A percentile compares a stretch with the other conserved stretches of the same genome.
These are phyloP conservation scores for Cryomyces minteri DNA, from an alignment of 495 filamentous ascomycete species.

Conservation along the genomic window DNA sequence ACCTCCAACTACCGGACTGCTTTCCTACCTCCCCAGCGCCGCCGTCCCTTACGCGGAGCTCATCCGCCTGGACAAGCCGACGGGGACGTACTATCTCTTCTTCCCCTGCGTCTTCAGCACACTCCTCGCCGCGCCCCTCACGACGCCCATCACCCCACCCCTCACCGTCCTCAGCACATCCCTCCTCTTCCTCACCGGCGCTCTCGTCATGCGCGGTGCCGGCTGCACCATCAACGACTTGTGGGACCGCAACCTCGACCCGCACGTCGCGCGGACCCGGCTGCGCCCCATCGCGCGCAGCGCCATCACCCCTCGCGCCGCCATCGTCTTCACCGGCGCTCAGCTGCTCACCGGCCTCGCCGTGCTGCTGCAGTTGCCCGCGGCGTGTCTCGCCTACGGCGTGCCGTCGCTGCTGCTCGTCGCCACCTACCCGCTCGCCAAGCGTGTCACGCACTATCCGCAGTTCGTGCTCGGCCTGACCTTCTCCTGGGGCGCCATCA, in stretches of 20 bases:
- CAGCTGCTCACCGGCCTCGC: conserved; percentile 69
- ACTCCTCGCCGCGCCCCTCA: conserved; percentile 41
- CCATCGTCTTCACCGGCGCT: conserved; percentile 61
- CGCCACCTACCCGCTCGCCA: conserved; percentile 72
- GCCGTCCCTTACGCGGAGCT: conserved; percentile 91
- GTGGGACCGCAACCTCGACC: conserved; percentile 89
- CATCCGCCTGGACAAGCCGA: conserved; percentile 80
- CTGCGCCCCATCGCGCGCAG: conserved; percentile 78
- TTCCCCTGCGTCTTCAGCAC: conserved; percentile 91
- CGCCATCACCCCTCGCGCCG: conserved; percentile 57
- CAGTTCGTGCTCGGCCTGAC: conserved; percentile 83
- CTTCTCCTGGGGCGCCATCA: conserved; percentile 92
- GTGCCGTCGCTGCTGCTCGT: conserved; percentile 74
- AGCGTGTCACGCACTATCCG: conserved; percentile 86
- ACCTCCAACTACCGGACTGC: conserved; percentile 54
- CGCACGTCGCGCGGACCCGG: conserved; percentile 70
- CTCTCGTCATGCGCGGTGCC: conserved; percentile 92
- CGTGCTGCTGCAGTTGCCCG: conserved; percentile 72
- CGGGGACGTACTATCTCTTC: conserved; percentile 88
- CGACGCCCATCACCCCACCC: conserved; percentile 37
- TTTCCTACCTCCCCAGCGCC: conserved; percentile 55
- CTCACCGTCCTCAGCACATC: conserved; percentile 40
- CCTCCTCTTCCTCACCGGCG: conserved; percentile 69
- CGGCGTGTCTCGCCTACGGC: conserved; percentile 69
- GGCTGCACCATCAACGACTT: conserved; percentile 96